phyloP scores from a whole-genome alignment of 2,329 filamentous ascomycete species.

The Fusarium camptoceras region DNA sequence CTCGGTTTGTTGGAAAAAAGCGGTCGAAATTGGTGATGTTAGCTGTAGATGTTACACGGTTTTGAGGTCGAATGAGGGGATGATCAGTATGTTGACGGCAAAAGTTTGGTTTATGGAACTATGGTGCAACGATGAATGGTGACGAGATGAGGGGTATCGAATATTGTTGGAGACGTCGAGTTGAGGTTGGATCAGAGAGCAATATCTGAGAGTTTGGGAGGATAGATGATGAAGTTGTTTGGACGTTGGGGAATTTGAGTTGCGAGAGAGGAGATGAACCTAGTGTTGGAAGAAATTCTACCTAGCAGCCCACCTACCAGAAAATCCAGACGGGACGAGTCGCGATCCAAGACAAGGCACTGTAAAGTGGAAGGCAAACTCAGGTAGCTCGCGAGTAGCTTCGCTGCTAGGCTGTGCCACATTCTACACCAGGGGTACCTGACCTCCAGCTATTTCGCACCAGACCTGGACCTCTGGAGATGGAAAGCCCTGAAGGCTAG shows the following conservation, averaged over 20 bases:
- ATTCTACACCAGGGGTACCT: slow-evolving; percentile 13
- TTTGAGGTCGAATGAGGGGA: slow-evolving; percentile 36
- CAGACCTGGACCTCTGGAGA: not conserved
- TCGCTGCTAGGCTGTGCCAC: too few species aligned
- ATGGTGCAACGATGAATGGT: slow-evolving; percentile 1
- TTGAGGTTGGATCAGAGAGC: not conserved
- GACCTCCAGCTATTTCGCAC: not conserved
- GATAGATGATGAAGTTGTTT: slow-evolving; percentile 18
- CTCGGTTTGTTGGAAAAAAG: slow-evolving; percentile 2
- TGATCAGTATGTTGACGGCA: slow-evolving; percentile 30
- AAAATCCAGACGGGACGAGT: slow-evolving; percentile 20
- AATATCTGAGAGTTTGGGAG: slow-evolving; percentile 10
- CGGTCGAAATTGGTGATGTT: slow-evolving; percentile 33
- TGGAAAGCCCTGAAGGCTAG: slow-evolving; percentile 26
- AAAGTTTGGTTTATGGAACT: slow-evolving; percentile 13
- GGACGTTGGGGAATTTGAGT: slow-evolving; percentile 30
- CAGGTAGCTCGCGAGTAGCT: slow-evolving; percentile 11
- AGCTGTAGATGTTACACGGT: slow-evolving; percentile 32
- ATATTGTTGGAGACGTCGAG: slow-evolving; percentile 1
- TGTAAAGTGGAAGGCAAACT: not conserved
- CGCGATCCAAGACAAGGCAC: not conserved
- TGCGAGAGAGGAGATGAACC: slow-evolving; percentile 34
- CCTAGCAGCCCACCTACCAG: slow-evolving; percentile 33
- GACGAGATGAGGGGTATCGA: slow-evolving; percentile 21
- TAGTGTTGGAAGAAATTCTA: slow-evolving; percentile 37